Base-by-base conservation (phyloP, 805 yeast species). In the Pichia phayaonensis region DNA sequence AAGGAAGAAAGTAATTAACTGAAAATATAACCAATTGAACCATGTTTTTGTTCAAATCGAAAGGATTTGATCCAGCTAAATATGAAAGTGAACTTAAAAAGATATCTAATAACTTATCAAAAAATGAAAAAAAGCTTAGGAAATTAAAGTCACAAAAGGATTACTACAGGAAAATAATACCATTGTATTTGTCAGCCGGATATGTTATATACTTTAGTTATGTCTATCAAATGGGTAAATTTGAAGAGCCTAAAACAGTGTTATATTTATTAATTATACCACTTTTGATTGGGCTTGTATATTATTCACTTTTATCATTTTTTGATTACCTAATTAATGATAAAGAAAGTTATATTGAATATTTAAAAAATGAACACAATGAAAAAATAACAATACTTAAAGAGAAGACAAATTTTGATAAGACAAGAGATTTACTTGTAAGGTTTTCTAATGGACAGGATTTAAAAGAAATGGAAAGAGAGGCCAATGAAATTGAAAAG, bases 361-460 rank as follows among this genome's bases (percentile, higher is more conserved):
- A 36, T 50, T 54, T 55, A 57, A 64, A 62, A 42, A 60, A 61
- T 23, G 62, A 67, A 40, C 73, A 72, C 48, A 60, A 69, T 52
- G 71, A 70, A 39, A 70, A 67, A 50, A 58, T 68, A 27, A 59
- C 61, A 18, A 67, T 64, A 40, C 61, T 65, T 40, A 67, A 65
- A 51, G 71, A 64, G 50, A 74, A 79, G 60, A 86, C 96, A 16
- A 84, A 86, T 56, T 92, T 80, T 64, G 77, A 84, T 59, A 75
- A 83, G 15, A 86, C 96, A 1, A 82, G 81, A 64, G 81, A 84
- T n/a, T 72, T 90, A 44, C 68, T 90, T 42, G 77, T 75, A 47
- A 74, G 90, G 59, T 90, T 78, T 56, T 59, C 68, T 1, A 69
- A 75, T 11, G 87, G 84, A 16, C 75, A 71, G 45, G 81, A 77